Evolutionary conservation across 768 basidiomycete species (phyloP).

Genomic region (Mycena kentingensis): DNA sequence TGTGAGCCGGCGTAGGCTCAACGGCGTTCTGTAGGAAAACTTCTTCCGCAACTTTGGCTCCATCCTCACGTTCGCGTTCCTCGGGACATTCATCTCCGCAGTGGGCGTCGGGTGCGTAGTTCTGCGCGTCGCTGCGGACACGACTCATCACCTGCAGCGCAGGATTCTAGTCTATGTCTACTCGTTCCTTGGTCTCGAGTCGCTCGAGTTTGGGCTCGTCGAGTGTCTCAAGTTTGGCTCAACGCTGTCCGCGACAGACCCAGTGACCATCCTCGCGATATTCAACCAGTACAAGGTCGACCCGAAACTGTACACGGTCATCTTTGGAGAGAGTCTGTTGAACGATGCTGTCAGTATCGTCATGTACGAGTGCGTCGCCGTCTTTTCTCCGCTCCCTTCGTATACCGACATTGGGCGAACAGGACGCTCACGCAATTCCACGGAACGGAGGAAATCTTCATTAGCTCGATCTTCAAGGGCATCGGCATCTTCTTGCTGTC

Average conservation of each 20-base stretch:
- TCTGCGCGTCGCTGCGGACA: conserved; percentile 5
- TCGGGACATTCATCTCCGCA: conserved; percentile 95
- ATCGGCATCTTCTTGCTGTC: conserved; percentile 97
- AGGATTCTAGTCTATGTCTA: conserved; percentile 94
- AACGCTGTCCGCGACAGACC: conserved; percentile 95
- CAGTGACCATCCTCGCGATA: conserved; percentile 96
- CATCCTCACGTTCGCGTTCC: conserved; percentile 90
- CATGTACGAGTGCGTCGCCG: conserved; percentile 92
- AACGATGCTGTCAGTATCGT: conserved; percentile 99
- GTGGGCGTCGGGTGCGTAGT: conserved; percentile 90
- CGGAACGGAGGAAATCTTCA: conserved; percentile 74
- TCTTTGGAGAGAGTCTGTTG: conserved; percentile 94
- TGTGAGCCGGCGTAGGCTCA: background rate
- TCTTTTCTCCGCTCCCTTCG: background rate
- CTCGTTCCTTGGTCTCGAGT: conserved; percentile 90
- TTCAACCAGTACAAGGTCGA: conserved; percentile 99
- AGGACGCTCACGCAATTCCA: conserved; percentile 94
- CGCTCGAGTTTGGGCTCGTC: conserved; percentile 78
- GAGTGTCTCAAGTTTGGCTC: conserved; percentile 98
- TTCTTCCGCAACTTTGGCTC: conserved; percentile 99
- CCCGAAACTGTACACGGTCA: conserved; percentile 94
- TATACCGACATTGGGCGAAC: conserved; percentile 3
- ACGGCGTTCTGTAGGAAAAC: conserved; percentile 67
- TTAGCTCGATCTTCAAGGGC: conserved; percentile 90
- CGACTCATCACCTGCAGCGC: conserved; percentile 51